phyloP scores from a whole-genome alignment of 148 eudicot species.

The Rhododendron ovatum region DNA sequence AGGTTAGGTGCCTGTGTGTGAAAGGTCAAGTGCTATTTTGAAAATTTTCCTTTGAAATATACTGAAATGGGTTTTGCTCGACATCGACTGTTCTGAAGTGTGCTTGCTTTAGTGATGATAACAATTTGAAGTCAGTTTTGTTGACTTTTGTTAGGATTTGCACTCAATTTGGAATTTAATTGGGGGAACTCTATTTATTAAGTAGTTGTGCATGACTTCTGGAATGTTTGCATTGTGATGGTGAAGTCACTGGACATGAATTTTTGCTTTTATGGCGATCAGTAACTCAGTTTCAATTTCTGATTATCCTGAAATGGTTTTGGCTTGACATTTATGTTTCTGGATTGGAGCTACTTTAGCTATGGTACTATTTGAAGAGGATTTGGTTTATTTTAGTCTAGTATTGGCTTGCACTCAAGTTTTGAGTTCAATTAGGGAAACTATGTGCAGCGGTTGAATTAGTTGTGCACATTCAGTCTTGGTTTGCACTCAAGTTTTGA shows the following conservation, averaged over 20 bases:
- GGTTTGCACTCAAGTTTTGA: not conserved
- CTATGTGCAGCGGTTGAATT: not conserved
- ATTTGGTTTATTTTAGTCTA: not conserved
- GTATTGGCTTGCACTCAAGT: not conserved
- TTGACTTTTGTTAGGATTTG: not conserved
- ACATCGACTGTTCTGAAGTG: not conserved
- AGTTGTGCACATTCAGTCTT: not conserved
- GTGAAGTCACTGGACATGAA: not conserved
- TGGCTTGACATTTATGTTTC: not conserved
- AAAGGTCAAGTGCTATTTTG: too few relatives aligned
- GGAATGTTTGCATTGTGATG: not conserved
- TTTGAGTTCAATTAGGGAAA: not conserved
- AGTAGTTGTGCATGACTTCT: not conserved
- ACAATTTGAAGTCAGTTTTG: not conserved
- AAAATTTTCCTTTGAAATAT: too few relatives aligned
- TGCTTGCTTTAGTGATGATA: not conserved
- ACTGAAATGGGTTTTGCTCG: conserved; percentile 1
- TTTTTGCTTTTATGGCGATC: not conserved
- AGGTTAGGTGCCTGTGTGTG: too few relatives aligned
- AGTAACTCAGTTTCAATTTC: not conserved
- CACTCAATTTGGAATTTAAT: not conserved
- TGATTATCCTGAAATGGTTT: not conserved
- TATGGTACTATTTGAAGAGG: not conserved
- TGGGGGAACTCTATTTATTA: not conserved
- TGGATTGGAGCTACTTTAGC: not conserved